Conservation (phyloP, 345 rosid genomes). For the Eucalyptus sp. region DNA sequence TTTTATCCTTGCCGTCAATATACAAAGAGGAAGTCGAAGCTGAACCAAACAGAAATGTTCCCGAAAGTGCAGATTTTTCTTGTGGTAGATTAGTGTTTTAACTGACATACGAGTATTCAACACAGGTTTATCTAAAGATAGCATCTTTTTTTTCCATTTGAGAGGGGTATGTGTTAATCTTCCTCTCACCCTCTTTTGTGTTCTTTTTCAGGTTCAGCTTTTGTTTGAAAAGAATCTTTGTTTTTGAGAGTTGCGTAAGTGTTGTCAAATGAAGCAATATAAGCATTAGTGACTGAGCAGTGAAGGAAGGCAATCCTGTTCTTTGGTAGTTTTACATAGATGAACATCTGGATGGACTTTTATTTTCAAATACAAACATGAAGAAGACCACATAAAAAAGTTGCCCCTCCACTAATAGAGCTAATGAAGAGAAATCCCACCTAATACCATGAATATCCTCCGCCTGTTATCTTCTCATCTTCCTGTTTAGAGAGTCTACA, state of each 20-base stretch:
- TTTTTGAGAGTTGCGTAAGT: background rate
- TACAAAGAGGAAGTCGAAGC: fast-evolving
- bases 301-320: background rate
- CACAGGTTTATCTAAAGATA: background rate
- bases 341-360: background rate
- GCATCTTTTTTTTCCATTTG: background rate
- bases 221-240: background rate
- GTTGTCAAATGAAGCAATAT: background rate
- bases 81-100: background rate
- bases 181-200: background rate
- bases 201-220: background rate
- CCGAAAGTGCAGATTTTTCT: background rate
- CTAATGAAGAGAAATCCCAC: background rate
- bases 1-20: background rate
- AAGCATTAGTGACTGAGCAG: background rate
- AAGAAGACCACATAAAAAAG: background rate
- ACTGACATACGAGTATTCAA: background rate
- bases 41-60: background rate
- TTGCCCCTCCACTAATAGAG: background rate
- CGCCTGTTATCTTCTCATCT: background rate
- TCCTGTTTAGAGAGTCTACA: background rate
- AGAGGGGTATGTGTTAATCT: background rate
- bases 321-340: background rate
- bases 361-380: background rate
- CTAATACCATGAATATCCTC: background rate